phyloP scores from a whole-genome alignment of 352 stramenopile species.

The Pythium folliculosum region DNA sequence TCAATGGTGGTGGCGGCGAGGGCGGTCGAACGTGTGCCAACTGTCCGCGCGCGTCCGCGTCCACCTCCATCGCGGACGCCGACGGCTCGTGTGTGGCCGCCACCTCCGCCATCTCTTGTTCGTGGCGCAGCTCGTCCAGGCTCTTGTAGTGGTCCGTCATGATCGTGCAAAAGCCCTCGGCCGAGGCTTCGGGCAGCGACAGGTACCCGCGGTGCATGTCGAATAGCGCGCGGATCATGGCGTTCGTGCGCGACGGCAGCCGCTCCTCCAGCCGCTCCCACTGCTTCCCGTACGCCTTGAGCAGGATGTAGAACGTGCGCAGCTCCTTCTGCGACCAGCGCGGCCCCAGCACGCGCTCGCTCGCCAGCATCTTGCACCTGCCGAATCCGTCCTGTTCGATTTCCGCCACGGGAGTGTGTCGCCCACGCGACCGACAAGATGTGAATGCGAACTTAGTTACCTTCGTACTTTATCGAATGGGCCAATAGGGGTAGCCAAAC shows the following conservation, averaged over 20 bases:
- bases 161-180: slow-evolving; percentile 70
- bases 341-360: slow-evolving; percentile 36
- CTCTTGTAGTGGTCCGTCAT: slow-evolving; percentile 70
- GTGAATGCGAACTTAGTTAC: neutral
- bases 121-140: slow-evolving; percentile 30
- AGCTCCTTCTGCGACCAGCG: slow-evolving; percentile 68
- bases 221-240: slow-evolving; percentile 66
- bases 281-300: slow-evolving; percentile 49
- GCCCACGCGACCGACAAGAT: too few species aligned
- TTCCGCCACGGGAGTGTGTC: too few species aligned
- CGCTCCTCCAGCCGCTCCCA: slow-evolving; percentile 56
- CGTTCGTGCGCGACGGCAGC: slow-evolving; percentile 47
- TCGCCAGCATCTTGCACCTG: slow-evolving; percentile 11
- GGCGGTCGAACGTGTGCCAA: neutral
- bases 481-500: too few species aligned
- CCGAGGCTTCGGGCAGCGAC: slow-evolving; percentile 62
- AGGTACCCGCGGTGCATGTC: slow-evolving; percentile 74
- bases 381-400: too few species aligned
- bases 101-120: neutral
- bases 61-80: neutral
- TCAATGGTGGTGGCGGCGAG: neutral
- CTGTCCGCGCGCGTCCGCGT: neutral
- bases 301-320: slow-evolving; percentile 65
- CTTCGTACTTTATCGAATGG: neutral
- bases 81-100: neutral